Evolutionary conservation across 2,329 filamentous ascomycete genomes (phyloP), one percentile per base, ranked within the genome.

Genomic region (Tolypocladium sp.): DNA sequence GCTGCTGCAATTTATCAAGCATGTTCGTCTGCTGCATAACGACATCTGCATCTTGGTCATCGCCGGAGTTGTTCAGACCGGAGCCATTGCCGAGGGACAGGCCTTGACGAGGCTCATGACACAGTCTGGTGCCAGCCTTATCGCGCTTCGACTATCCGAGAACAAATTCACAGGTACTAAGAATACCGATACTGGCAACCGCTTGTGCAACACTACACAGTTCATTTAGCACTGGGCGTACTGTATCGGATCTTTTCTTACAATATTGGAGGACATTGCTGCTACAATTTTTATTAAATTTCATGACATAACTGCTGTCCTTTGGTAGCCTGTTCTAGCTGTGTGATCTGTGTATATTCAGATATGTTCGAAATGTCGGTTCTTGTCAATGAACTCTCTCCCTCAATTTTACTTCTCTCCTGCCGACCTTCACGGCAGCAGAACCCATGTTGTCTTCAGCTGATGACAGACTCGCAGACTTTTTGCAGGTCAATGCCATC

Each of bases 201-300:
- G 82, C 5, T 70, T 86, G 2, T 86, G 85, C 67, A 85, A 85
- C 65, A 86, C 80, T 0, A 81, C 77, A 4, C 69, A 79, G 63
- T 61, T 82, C 35, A 37, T 37, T 37, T 37, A 37, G 35, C 35
- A 37, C 35, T 12, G 35, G 35, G 35, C 4, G 35, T 37, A 37
- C 35, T 37, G 8, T 37, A 37, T 37, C 35, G 35, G 35, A 37
- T 37, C 8, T 37, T 37, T 37, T 37, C 35, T 37, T 37, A 37
- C 35, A 37, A 37, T 37, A 37, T 37, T 37, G 35, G 35, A 37
- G 35, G 35, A 37, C 35, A 37, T 37, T 37, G 12, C 35, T 37
- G 35, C 35, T 37, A 37, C 35, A 37, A 37, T 9, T 37, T 37
- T 30, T 30, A 30, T 30, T 37, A 37, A 37, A 37, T 37, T 37